Conservation (phyloP, 345 rosid genomes). For the Acer saccharum region DNA sequence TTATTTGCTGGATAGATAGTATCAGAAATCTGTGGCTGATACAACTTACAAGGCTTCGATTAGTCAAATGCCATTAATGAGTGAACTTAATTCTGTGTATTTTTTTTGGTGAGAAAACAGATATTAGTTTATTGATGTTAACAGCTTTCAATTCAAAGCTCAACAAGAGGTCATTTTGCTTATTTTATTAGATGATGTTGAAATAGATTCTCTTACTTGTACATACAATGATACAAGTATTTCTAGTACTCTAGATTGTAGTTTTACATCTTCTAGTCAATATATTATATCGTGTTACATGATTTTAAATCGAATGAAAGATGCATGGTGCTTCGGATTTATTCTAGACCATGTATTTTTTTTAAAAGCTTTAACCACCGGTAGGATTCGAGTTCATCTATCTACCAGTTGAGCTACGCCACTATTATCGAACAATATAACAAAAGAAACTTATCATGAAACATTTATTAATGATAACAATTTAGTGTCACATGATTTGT, state of each 20-base stretch:
- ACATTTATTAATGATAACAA: not conserved
- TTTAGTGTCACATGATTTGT: not conserved
- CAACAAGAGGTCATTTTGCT: not conserved
- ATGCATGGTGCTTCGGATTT: too few species aligned
- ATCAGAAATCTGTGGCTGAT: not conserved
- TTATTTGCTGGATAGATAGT: not conserved
- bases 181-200: not conserved
- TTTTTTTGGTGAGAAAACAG: not conserved
- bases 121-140: not conserved
- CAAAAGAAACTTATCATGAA: too few species aligned
- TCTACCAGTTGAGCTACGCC: too few species aligned
- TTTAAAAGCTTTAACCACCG: too few species aligned
- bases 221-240: too few species aligned
- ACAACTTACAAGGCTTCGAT: not conserved
- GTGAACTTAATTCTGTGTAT: not conserved
- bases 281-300: too few species aligned
- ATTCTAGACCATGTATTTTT: too few species aligned
- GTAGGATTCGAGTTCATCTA: too few species aligned
- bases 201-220: not conserved
- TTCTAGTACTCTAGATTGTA: too few species aligned
- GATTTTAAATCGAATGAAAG: too few species aligned
- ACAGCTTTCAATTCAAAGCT: not conserved
- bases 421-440: too few species aligned
- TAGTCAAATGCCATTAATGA: conserved; percentile 8
- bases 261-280: too few species aligned